These are phyloP conservation scores for Aspergillus diversus DNA, from an alignment of 495 filamentous ascomycete species.

Conservation along the genomic window DNA sequence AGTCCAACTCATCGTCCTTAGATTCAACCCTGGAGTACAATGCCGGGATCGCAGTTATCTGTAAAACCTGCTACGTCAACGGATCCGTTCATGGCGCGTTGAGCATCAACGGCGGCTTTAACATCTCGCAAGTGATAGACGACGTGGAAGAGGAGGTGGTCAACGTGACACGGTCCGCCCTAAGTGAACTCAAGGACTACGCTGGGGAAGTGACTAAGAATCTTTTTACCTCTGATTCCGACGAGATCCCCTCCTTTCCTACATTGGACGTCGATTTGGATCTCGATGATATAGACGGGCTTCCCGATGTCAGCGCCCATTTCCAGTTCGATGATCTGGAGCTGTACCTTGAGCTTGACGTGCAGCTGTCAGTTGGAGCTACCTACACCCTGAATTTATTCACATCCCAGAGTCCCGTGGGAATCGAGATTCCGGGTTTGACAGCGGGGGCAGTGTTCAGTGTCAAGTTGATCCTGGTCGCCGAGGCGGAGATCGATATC, in stretches of 20 bases:
- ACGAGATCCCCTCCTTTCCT: slow-evolving; percentile 6
- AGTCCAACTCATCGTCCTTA: background rate
- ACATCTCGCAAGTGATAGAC: slow-evolving; percentile 4
- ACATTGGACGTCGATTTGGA: slow-evolving; percentile 9
- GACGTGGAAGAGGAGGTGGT: slow-evolving; percentile 2
- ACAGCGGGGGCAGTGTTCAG: slow-evolving; percentile 3
- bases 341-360: slow-evolving; percentile 7
- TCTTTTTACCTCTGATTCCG: background rate
- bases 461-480: slow-evolving; percentile 3
- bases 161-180: background rate
- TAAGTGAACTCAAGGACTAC: background rate
- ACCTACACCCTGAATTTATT: slow-evolving; percentile 14
- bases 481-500: slow-evolving; percentile 11
- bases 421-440: slow-evolving; percentile 1
- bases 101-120: background rate
- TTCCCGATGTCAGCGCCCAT: background rate
- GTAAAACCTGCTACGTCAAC: slow-evolving; percentile 13
- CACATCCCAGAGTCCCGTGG: background rate
- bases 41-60: slow-evolving; percentile 4
- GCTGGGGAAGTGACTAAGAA: slow-evolving; percentile 4
- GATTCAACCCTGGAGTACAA: background rate
- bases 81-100: slow-evolving; percentile 7
- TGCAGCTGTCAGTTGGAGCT: slow-evolving; percentile 5
- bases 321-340: slow-evolving; percentile 9
- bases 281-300: slow-evolving; percentile 1